These are phyloP conservation scores for Boletus rufocinnamomeus DNA, from an alignment of 768 basidiomycete genomes.

Conservation along the genomic window DNA sequence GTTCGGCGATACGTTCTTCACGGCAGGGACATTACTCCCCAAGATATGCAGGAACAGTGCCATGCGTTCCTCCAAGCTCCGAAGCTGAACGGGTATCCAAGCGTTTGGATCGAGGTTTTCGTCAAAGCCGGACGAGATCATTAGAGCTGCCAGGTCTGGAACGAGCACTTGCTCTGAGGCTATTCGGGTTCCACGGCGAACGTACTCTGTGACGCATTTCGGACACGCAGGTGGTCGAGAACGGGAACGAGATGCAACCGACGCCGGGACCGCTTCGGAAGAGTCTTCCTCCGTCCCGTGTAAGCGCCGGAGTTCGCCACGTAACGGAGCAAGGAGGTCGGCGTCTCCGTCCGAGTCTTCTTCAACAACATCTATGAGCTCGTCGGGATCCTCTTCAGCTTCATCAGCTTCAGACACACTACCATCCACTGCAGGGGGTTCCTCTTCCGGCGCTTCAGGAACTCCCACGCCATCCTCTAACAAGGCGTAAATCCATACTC, in stretches of 20 bases:
- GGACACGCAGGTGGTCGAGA: constrained; percentile 17
- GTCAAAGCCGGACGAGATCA: constrained; percentile 40
- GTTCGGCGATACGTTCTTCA: constrained; percentile 50
- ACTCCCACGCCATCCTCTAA: constrained; percentile 70
- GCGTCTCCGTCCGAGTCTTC: constrained; percentile 47
- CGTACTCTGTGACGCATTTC: constrained; percentile 52
- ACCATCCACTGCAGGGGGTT: constrained; percentile 17
- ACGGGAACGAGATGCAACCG: constrained; percentile 38
- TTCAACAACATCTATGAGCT: constrained; percentile 71
- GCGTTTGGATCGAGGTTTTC: constrained; percentile 24
- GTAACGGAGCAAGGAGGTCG: constrained; percentile 69
- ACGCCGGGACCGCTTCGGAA: constrained; percentile 29
- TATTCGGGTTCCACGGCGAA: constrained; percentile 69
- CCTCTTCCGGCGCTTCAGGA: constrained; percentile 35
- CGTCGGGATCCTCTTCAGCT: constrained; percentile 53
- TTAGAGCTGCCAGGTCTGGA: constrained; percentile 47
- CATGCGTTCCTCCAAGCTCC: constrained; percentile 52
- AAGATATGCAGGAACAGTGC: constrained; percentile 57
- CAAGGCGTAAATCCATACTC: constrained; percentile 67
- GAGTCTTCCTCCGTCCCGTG: constrained; percentile 42
- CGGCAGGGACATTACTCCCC: constrained; percentile 50
- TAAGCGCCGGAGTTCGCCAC: constrained; percentile 64
- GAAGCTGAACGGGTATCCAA: constrained; percentile 49
- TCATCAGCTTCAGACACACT: constrained; percentile 28
- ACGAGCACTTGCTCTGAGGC: constrained; percentile 59